These are phyloP conservation scores for Epicoccum sorghinum DNA, from an alignment of 2,329 filamentous ascomycete species.

Conservation along the genomic window DNA sequence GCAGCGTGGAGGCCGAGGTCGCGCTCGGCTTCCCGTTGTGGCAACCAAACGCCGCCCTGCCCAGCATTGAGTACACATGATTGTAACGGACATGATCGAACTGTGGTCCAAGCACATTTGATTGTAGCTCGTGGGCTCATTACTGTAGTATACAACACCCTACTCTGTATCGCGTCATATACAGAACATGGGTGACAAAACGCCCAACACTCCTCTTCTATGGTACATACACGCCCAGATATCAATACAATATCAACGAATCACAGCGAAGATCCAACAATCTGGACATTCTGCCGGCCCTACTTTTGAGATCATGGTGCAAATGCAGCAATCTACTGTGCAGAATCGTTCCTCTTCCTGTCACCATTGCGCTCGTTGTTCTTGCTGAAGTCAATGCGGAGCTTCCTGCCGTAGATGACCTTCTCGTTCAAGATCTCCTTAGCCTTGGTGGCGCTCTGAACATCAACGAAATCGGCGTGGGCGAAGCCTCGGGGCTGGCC, in stretches of 20 bases:
- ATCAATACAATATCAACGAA: conserved; percentile 33
- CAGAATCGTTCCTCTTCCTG: conserved; percentile 21
- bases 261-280: conserved; percentile 21
- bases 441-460: conserved; percentile 68
- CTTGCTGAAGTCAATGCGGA: conserved; percentile 70
- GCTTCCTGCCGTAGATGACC: conserved; percentile 67
- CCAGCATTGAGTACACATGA: not conserved
- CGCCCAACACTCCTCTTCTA: conserved; percentile 37
- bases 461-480: conserved; percentile 78
- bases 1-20: conserved; percentile 14
- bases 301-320: conserved; percentile 8
- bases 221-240: conserved; percentile 33
- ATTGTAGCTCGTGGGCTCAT: conserved; percentile 6
- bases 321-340: conserved; percentile 9
- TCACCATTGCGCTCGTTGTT: conserved; percentile 9
- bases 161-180: conserved; percentile 14
- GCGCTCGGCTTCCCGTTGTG: conserved; percentile 15
- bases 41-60: conserved; percentile 3
- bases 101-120: not conserved
- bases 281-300: not conserved
- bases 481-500: conserved; percentile 84
- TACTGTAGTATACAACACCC: conserved; percentile 15
- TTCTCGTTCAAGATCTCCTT: conserved; percentile 62
- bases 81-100: not conserved
- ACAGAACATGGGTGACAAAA: conserved; percentile 37